Conservation (phyloP, 1,284 basidiomycete genomes). For the Ceratobasidium papillatum region DNA sequence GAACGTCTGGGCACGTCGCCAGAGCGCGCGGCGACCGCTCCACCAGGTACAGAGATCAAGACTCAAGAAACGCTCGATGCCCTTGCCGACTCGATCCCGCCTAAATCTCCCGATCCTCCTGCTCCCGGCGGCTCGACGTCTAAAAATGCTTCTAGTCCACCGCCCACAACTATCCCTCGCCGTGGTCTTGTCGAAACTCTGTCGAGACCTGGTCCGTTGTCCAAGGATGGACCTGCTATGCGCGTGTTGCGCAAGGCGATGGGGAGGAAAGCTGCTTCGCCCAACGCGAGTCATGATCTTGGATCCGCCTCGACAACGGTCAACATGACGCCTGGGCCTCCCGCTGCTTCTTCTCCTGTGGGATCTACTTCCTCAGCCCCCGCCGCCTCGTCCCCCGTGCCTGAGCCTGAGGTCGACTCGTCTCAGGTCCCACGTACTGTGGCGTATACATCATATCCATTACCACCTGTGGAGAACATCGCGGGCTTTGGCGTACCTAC, state of each 20-base stretch:
- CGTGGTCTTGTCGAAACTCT: constrained; percentile 28
- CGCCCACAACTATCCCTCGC: constrained; percentile 9
- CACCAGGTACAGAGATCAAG: constrained; percentile 27
- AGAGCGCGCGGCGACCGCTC: constrained; percentile 31
- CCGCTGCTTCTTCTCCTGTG: neutral
- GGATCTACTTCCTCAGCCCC: constrained; percentile 28
- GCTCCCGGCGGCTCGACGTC: neutral
- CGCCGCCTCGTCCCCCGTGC: neutral
- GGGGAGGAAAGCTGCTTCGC: constrained; percentile 23
- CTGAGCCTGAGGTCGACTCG: neutral
- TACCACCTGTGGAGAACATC: constrained; percentile 28
- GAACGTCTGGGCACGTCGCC: neutral
- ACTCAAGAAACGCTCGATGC: constrained; percentile 15
- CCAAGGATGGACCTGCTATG: constrained; percentile 26
- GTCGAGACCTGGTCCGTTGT: constrained; percentile 8
- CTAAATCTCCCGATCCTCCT: constrained; percentile 19
- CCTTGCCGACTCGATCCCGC: constrained; percentile 12
- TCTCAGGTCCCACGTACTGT: constrained; percentile 16
- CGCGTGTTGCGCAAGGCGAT: constrained; percentile 34
- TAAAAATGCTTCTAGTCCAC: neutral
- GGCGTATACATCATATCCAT: constrained; percentile 19
- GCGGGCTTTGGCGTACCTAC: constrained; percentile 33
- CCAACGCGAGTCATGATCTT: constrained; percentile 22
- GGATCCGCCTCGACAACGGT: constrained; percentile 34
- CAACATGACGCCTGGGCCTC: constrained; percentile 30